Evolutionary conservation across 345 rosid genomes (phyloP).

Genomic region (Mercurialis annua): DNA sequence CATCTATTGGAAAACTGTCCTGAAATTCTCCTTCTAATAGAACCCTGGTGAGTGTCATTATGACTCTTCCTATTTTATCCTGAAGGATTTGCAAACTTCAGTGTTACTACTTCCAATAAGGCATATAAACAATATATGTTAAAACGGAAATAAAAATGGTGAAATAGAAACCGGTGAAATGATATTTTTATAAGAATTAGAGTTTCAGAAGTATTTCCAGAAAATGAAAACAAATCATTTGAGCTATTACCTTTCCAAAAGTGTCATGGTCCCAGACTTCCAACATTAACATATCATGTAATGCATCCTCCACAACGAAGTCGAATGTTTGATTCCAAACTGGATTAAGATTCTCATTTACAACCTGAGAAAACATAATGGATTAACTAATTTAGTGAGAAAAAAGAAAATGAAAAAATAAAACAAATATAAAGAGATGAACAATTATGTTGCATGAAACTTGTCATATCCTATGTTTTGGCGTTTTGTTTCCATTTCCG

Average conservation of each 20-base stretch:
- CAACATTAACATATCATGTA: constrained; percentile 69
- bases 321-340: constrained; percentile 96
- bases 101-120: background rate
- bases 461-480: too few species aligned
- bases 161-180: too few species aligned
- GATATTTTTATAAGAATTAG: too few species aligned
- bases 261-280: constrained; percentile 87
- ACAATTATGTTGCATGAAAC: too few species aligned
- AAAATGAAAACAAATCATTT: too few species aligned
- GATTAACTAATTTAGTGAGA: background rate
- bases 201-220: background rate
- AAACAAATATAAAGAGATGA: too few species aligned
- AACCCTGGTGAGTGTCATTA: constrained; percentile 82
- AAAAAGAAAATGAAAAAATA: background rate
- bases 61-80: constrained; percentile 76
- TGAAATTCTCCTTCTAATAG: constrained; percentile 71
- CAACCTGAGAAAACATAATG: constrained; percentile 46
- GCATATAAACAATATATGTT: too few species aligned
- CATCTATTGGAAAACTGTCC: constrained; percentile 52
- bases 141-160: too few species aligned
- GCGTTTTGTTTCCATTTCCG: too few species aligned
- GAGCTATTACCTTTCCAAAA: constrained; percentile 52
- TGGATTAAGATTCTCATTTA: constrained; percentile 72
- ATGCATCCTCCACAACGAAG: constrained; percentile 88
- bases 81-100: constrained; percentile 28